A percentile compares a stretch with the other conserved stretches of the same genome.
phyloP scores from a whole-genome alignment of 306 rosid species.

The Rosa multiflora region DNA sequence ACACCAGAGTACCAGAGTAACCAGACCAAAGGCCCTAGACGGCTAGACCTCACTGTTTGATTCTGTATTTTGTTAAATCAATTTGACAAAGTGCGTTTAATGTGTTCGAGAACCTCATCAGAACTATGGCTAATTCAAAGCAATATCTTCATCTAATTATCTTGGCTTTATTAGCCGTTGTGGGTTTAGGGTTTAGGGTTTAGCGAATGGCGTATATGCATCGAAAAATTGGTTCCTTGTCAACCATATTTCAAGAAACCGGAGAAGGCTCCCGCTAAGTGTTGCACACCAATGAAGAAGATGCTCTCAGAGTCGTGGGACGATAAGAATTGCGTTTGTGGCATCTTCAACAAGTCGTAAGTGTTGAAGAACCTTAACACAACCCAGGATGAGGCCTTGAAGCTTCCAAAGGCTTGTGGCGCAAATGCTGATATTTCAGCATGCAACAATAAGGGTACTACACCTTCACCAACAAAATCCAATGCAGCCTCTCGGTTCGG shows the following conservation, averaged over 20 bases:
- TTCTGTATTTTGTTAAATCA: too few species aligned
- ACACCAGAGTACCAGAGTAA: too few species aligned
- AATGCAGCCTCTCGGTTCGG: slow-evolving; percentile 18
- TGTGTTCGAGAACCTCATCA: too few species aligned
- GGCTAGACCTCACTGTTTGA: too few species aligned
- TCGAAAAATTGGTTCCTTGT: slow-evolving; percentile 34
- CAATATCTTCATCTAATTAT: too few species aligned
- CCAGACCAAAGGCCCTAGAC: too few species aligned
- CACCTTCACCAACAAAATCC: neutral
- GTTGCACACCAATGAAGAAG: slow-evolving; percentile 45
- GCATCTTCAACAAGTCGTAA: slow-evolving; percentile 18
- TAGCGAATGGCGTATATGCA: too few species aligned
- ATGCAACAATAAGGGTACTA: slow-evolving; percentile 24
- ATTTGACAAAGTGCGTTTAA: too few species aligned
- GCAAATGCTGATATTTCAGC: slow-evolving; percentile 17
- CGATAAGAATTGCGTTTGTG: slow-evolving; percentile 26
- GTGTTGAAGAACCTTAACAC: neutral
- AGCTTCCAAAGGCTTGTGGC: slow-evolving; percentile 52
- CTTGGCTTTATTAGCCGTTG: too few species aligned
- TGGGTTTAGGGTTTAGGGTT: too few species aligned
- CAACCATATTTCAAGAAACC: slow-evolving; percentile 30
- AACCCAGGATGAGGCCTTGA: slow-evolving; percentile 35
- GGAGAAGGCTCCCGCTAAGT: slow-evolving; percentile 21
- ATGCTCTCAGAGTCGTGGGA: neutral
- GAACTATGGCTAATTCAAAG: too few species aligned